phyloP scores from a whole-genome alignment of 2,329 filamentous ascomycete genomes.

The Aurifilum marmelostoma region DNA sequence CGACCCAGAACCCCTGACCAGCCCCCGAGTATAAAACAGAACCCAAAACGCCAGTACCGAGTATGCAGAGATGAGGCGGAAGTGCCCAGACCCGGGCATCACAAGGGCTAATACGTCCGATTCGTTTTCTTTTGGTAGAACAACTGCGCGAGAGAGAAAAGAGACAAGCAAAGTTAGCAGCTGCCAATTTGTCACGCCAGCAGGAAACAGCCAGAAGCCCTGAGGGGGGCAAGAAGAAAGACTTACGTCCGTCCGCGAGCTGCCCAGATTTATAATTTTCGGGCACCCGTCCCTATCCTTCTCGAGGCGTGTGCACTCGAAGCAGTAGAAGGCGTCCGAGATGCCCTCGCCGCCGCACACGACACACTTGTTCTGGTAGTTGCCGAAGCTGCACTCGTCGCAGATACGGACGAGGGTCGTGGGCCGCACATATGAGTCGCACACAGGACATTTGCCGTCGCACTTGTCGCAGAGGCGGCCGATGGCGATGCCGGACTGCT shows the following conservation, averaged over 20 bases:
- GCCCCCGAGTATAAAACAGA: conserved; percentile 14
- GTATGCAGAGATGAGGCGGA: conserved; percentile 26
- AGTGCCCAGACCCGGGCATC: conserved; percentile 53
- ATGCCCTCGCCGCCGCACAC: conserved; percentile 98
- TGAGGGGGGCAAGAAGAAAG: conserved; percentile 35
- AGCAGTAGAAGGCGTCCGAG: conserved; percentile 98
- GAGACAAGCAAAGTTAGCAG: conserved; percentile 13
- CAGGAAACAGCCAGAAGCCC: conserved; percentile 45
- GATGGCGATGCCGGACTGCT: conserved; percentile 96
- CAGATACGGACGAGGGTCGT: conserved; percentile 98
- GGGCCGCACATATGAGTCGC: conserved; percentile 97
- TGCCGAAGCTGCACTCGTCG: conserved; percentile 98
- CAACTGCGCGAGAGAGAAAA: conserved; percentile 43
- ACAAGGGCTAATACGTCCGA: conserved; percentile 57
- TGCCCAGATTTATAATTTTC: conserved; percentile 98
- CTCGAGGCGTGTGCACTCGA: conserved; percentile 94
- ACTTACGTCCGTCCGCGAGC: conserved; percentile 86
- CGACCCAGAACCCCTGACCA: background rate
- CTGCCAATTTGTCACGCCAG: background rate
- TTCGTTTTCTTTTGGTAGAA: conserved; percentile 72
- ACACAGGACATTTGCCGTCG: conserved; percentile 98
- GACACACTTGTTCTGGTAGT: conserved; percentile 99
- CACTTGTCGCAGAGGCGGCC: conserved; percentile 99
- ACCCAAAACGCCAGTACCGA: conserved; percentile 26
- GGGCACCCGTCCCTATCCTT: conserved; percentile 97